Evolutionary conservation across 2,329 filamentous ascomycete genomes (phyloP).

Genomic region (Neopestalotiopsis sp.): DNA sequence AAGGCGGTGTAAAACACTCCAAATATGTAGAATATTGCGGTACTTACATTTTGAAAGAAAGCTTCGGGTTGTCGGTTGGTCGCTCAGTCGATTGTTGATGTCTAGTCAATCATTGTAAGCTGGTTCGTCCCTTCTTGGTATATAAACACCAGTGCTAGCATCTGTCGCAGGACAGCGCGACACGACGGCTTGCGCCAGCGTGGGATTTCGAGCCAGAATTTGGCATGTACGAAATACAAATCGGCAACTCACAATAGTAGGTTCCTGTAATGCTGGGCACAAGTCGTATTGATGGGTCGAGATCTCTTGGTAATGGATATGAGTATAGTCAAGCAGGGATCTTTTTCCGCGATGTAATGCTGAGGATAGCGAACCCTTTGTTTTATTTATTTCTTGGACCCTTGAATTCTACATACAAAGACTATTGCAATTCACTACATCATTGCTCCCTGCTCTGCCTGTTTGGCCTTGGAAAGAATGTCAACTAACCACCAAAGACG

Average conservation of each 20-base stretch:
- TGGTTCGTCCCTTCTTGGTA: neutral
- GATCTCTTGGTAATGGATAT: neutral
- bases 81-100: neutral
- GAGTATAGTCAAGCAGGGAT: neutral
- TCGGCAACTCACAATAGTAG: neutral
- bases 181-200: neutral
- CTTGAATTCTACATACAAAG: neutral
- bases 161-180: neutral
- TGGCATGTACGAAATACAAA: neutral
- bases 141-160: neutral
- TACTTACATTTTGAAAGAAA: constrained; percentile 5
- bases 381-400: neutral
- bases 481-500: neutral
- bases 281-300: neutral
- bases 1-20: neutral
- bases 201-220: neutral
- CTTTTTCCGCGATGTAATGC: neutral
- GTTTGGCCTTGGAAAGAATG: neutral
- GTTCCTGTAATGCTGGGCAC: too few relatives aligned
- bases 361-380: neutral
- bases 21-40: neutral
- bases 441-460: neutral
- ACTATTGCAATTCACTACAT: neutral
- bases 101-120: neutral
- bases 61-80: neutral